phyloP scores from a whole-genome alignment of 2,329 filamentous ascomycete genomes.

The Penicillium sclerotigenum region DNA sequence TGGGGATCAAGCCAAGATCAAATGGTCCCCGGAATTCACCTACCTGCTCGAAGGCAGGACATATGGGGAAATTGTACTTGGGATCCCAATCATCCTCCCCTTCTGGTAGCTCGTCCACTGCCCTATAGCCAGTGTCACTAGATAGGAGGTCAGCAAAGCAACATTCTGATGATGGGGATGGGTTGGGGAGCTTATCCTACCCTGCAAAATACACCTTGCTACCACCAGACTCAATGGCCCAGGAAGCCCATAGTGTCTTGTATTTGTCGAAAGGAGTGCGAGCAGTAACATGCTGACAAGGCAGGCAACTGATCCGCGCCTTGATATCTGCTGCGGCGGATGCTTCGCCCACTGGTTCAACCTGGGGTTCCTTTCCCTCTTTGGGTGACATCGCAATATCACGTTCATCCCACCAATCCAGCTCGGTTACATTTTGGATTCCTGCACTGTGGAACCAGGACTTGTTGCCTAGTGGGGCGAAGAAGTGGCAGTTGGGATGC shows the following conservation, averaged over 20 bases:
- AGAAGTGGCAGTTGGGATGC: conserved; percentile 80
- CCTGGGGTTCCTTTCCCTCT: conserved; percentile 24
- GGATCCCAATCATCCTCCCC: conserved; percentile 68
- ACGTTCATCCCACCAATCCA: conserved; percentile 92
- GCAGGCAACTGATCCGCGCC: conserved; percentile 73
- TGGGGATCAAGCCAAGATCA: conserved; percentile 87
- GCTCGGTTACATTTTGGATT: conserved; percentile 74
- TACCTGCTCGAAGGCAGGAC: conserved; percentile 82
- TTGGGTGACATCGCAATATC: conserved; percentile 62
- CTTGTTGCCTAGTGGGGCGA: conserved; percentile 79
- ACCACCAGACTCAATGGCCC: conserved; percentile 70
- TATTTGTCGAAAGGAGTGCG: conserved; percentile 66
- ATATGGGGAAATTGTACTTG: conserved; percentile 65
- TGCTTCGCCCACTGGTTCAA: conserved; percentile 28
- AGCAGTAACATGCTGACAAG: conserved; percentile 77
- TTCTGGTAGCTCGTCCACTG: conserved; percentile 63
- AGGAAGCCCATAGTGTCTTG: conserved; percentile 82
- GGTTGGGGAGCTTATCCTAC: conserved; percentile 34
- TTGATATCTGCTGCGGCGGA: conserved; percentile 52
- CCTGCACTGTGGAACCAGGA: conserved; percentile 73
- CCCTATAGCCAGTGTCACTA: conserved; percentile 86
- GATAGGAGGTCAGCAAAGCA: conserved; percentile 22
- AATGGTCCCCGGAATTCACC: conserved; percentile 78
- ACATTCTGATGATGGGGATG: neutral
- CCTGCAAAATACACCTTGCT: conserved; percentile 81